A percentile compares a stretch with the other conserved stretches of the same genome.
phyloP scores from a whole-genome alignment of 1,139 yeast genomes.

The Arxiozyma bovina region DNA sequence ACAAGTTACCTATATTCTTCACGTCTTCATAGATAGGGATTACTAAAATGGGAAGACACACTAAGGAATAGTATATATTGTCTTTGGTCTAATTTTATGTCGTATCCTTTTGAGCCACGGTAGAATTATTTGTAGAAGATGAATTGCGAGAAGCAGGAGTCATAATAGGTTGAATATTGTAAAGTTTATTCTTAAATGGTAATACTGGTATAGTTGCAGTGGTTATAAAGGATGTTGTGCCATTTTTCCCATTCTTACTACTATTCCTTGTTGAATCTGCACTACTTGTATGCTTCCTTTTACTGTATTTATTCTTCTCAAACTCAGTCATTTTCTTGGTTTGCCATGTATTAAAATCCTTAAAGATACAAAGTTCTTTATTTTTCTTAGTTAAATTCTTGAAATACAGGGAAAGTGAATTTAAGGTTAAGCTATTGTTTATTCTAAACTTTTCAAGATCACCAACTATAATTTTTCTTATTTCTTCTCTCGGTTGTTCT shows the following conservation, averaged over 20 bases:
- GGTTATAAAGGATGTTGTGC: neutral
- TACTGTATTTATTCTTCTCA: constrained; percentile 27
- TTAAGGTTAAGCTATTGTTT: constrained; percentile 28
- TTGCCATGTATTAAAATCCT: constrained; percentile 27
- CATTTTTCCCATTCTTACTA: neutral
- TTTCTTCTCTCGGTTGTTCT: constrained; percentile 25
- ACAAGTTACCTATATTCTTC: neutral
- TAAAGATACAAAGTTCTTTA: constrained; percentile 28
- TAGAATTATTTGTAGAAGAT: neutral
- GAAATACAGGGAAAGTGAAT: constrained; percentile 29
- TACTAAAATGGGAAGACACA: neutral
- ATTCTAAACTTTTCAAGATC: constrained; percentile 31
- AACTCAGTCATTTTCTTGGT: constrained; percentile 27
- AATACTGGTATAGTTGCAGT: neutral
- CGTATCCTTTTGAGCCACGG: neutral
- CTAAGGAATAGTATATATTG: neutral
- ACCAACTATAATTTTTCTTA: constrained; percentile 28
- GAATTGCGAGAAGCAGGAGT: neutral
- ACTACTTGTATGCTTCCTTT: constrained; percentile 17
- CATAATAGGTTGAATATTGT: neutral
- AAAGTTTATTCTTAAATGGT: neutral
- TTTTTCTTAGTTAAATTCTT: constrained; percentile 27
- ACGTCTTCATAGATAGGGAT: neutral
- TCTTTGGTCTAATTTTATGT: neutral
- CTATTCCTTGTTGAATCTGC: neutral